These are phyloP conservation scores for Boletus barrowsii DNA, from an alignment of 768 basidiomycete genomes.

Conservation along the genomic window DNA sequence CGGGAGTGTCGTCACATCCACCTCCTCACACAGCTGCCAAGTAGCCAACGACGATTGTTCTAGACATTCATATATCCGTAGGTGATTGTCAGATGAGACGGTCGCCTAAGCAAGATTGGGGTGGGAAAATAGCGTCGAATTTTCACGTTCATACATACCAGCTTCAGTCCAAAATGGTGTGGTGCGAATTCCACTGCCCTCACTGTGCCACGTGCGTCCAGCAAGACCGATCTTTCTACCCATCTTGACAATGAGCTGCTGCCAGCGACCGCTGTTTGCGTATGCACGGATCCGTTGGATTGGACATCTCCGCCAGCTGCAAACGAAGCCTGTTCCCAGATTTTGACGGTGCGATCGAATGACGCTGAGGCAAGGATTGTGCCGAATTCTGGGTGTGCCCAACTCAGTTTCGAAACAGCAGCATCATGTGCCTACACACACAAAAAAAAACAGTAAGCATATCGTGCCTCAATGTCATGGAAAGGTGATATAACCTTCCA, in stretches of 20 bases:
- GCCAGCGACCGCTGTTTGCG: conserved; percentile 7
- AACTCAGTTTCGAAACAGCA: conserved; percentile 75
- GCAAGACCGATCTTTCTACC: conserved; percentile 69
- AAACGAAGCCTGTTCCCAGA: conserved; percentile 73
- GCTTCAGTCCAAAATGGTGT: conserved; percentile 80
- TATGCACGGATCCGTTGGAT: conserved; percentile 20
- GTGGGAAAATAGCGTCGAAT: neutral
- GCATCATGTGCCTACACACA: conserved; percentile 93
- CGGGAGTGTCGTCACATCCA: conserved; percentile 65
- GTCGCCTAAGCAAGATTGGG: conserved; percentile 56
- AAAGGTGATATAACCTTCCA: conserved; percentile 70
- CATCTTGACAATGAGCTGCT: conserved; percentile 49
- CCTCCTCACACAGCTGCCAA: conserved; percentile 74
- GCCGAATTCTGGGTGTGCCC: conserved; percentile 94
- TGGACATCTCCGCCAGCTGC: conserved; percentile 28
- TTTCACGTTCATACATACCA: conserved; percentile 51
- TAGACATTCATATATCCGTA: conserved; percentile 89
- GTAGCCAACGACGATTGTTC: conserved; percentile 67
- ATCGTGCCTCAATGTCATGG: neutral
- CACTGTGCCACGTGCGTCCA: conserved; percentile 85
- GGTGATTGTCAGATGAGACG: conserved; percentile 81
- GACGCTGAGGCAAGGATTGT: conserved; percentile 82
- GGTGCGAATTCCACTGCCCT: conserved; percentile 86
- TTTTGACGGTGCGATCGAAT: conserved; percentile 88
- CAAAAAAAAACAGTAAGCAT: conserved; percentile 1